These are phyloP conservation scores for Prunus mira DNA, from an alignment of 306 rosid genomes.

Conservation along the genomic window DNA sequence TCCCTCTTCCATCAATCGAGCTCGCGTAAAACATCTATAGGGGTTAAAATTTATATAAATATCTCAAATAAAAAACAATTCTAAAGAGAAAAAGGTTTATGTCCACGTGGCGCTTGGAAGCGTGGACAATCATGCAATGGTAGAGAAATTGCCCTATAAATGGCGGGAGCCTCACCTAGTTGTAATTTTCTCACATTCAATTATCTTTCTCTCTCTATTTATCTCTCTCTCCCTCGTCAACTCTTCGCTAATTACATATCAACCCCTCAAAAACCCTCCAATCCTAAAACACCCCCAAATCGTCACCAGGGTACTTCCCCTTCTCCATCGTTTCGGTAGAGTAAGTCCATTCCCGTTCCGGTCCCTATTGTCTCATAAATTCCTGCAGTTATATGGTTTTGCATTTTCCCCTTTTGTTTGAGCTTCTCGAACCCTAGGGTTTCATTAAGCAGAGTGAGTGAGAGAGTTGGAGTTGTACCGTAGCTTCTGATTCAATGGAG, in stretches of 20 bases:
- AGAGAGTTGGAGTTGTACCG: constrained; percentile 35
- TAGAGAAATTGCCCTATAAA: constrained; percentile 42
- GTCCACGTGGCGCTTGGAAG: constrained; percentile 36
- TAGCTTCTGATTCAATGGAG: constrained; percentile 58
- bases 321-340: background rate
- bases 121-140: constrained; percentile 20
- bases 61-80: background rate
- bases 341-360: background rate
- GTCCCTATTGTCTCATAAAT: background rate
- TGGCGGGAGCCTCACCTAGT: constrained; percentile 38
- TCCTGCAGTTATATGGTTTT: constrained; percentile 42
- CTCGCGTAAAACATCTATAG: too few relatives aligned
- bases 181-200: constrained; percentile 17
- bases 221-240: constrained; percentile 18
- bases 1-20: too few relatives aligned
- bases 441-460: constrained; percentile 19
- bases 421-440: constrained; percentile 44
- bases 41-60: background rate
- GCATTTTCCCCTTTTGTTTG: background rate
- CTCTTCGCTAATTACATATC: constrained; percentile 26
- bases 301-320: constrained; percentile 12
- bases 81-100: background rate
- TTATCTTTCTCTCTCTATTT: constrained; percentile 18
- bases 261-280: constrained; percentile 41
- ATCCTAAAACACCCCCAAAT: constrained; percentile 17